Evolutionary conservation across 352 stramenopile genomes (phyloP).

Genomic region (Globisporangium radiosum): DNA sequence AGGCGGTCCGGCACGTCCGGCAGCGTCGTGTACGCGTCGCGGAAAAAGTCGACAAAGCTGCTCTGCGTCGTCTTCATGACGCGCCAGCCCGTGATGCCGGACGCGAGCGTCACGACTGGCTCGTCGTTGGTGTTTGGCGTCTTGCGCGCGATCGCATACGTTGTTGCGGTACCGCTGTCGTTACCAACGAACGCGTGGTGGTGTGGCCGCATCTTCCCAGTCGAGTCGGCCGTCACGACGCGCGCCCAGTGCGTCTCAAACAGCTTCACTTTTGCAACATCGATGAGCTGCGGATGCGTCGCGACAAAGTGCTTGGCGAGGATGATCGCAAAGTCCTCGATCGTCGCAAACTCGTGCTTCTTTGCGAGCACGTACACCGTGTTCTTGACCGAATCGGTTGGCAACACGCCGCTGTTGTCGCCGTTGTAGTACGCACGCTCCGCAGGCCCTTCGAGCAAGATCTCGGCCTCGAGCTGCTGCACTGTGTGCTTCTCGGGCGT

Average conservation of each 20-base stretch:
- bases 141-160: slow-evolving; percentile 54
- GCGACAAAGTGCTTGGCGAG: slow-evolving; percentile 84
- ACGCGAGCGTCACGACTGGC: slow-evolving; percentile 39
- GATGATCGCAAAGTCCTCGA: slow-evolving; percentile 85
- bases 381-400: slow-evolving; percentile 90
- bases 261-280: slow-evolving; percentile 68
- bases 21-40: slow-evolving; percentile 74
- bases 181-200: slow-evolving; percentile 72
- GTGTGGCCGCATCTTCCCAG: slow-evolving; percentile 45
- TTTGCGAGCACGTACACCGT: slow-evolving; percentile 86
- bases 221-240: slow-evolving; percentile 43
- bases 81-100: slow-evolving; percentile 57
- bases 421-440: slow-evolving; percentile 75
- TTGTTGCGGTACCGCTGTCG: slow-evolving; percentile 43
- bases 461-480: slow-evolving; percentile 76
- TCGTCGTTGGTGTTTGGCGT: slow-evolving; percentile 17
- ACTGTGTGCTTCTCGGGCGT: slow-evolving; percentile 68
- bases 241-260: slow-evolving; percentile 75
- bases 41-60: slow-evolving; percentile 83
- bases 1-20: slow-evolving; percentile 71
- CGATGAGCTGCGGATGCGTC: slow-evolving; percentile 68
- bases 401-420: slow-evolving; percentile 81
- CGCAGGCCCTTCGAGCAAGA: slow-evolving; percentile 77
- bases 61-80: slow-evolving; percentile 89
- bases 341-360: slow-evolving; percentile 80